Conservation (phyloP, 176 grass and related monocot genomes). For the Avena atlantica region DNA sequence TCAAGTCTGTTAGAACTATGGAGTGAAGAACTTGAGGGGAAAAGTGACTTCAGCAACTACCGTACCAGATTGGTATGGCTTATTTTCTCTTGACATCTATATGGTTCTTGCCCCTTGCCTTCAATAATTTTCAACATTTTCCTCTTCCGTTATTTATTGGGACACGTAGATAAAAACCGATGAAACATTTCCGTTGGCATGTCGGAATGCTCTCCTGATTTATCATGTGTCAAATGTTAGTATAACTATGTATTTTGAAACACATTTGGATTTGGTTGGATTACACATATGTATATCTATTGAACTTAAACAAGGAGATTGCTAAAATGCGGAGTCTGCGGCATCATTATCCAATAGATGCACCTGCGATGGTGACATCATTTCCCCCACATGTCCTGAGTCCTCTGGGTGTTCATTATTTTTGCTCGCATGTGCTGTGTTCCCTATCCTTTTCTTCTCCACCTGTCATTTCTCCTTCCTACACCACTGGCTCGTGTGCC, state of each 20-base stretch:
- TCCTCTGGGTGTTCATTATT: background rate
- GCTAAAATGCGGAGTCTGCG: no score
- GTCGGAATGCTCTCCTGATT: background rate
- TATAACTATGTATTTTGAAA: conserved; percentile 2
- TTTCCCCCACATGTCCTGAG: background rate
- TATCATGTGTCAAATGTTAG: background rate
- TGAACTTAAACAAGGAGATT: conserved; percentile 6
- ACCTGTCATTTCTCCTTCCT: background rate
- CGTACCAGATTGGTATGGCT: conserved; percentile 81
- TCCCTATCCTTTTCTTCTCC: conserved; percentile 18
- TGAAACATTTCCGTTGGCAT: background rate
- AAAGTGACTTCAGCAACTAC: conserved; percentile 84
- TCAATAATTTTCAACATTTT: conserved; percentile 4
- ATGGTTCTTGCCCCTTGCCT: background rate
- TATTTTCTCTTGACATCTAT: conserved; percentile 37
- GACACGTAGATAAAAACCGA: background rate
- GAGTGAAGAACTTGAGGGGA: conserved; percentile 90
- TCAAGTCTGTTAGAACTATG: conserved; percentile 76
- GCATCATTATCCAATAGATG: background rate
- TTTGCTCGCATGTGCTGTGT: background rate
- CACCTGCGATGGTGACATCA: background rate
- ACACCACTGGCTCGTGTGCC: background rate
- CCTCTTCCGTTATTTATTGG: conserved; percentile 7
- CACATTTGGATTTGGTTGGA: conserved; percentile 39
- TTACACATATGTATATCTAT: conserved; percentile 17